These are phyloP conservation scores for Fusarium sp. DNA, from an alignment of 2,329 filamentous ascomycete species.

Conservation along the genomic window DNA sequence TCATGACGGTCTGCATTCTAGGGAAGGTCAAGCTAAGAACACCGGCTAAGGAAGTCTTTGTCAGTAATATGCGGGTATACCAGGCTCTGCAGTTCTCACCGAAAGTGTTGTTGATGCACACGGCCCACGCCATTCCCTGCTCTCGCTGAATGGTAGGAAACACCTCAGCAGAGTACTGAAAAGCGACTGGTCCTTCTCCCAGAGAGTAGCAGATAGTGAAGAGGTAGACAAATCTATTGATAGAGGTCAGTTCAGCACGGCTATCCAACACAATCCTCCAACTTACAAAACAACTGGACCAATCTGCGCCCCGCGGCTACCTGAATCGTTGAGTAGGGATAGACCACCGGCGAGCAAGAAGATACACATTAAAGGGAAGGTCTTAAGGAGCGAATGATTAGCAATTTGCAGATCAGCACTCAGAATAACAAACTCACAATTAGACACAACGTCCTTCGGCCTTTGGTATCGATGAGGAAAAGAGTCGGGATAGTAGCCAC, in stretches of 20 bases:
- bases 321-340: conserved; percentile 48
- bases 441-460: conserved; percentile 38
- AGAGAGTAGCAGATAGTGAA: conserved; percentile 56
- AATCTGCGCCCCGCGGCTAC: conserved; percentile 41
- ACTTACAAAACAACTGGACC: conserved; percentile 50
- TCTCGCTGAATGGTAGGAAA: conserved; percentile 58
- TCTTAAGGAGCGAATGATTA: conserved; percentile 29
- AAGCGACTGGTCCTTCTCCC: conserved; percentile 56
- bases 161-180: conserved; percentile 58
- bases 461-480: conserved; percentile 48
- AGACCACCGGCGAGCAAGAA: conserved; percentile 53
- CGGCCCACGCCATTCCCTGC: conserved; percentile 58
- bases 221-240: conserved; percentile 53
- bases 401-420: accelerated
- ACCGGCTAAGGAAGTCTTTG: conserved; percentile 32
- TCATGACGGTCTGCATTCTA: conserved; percentile 52
- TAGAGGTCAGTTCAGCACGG: neutral
- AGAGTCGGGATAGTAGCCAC: conserved; percentile 51
- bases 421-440: conserved; percentile 15
- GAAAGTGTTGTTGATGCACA: conserved; percentile 55
- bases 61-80: conserved; percentile 26
- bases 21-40: conserved; percentile 53
- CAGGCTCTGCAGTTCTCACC: conserved; percentile 16
- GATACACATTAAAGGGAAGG: conserved; percentile 55
- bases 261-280: accelerated